phyloP scores from a whole-genome alignment of 2,329 filamentous ascomycete genomes.

The Fusarium illudens region DNA sequence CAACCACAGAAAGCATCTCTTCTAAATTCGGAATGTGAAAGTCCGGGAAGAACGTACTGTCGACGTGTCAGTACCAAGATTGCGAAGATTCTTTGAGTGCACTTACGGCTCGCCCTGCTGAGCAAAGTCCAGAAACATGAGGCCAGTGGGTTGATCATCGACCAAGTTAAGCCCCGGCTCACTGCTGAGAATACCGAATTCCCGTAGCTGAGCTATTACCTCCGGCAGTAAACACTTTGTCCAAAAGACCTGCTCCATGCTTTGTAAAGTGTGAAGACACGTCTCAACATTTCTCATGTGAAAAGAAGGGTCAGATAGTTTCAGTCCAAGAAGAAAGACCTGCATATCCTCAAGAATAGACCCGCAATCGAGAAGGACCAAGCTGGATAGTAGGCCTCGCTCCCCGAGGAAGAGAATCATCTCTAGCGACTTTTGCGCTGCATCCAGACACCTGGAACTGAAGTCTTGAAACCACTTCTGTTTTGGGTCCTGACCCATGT shows the following conservation, averaged over 20 bases:
- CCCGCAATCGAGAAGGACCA: constrained; percentile 10
- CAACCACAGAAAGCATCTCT: constrained; percentile 2
- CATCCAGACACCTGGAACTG: neutral
- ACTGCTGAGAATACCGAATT: constrained; percentile 4
- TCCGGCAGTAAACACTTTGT: constrained; percentile 9
- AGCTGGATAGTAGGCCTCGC: neutral
- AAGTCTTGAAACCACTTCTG: constrained; percentile 8
- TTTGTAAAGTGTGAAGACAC: constrained; percentile 4
- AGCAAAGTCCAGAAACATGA: constrained; percentile 9
- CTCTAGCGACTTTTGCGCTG: constrained; percentile 8
- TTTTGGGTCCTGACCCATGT: neutral
- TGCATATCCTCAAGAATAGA: constrained; percentile 16
- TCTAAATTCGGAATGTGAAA: constrained; percentile 11
- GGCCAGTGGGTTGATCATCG: neutral
- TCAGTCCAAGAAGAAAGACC: constrained; percentile 8
- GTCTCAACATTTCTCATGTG: neutral
- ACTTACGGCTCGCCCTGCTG: constrained; percentile 10
- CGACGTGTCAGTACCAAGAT: neutral
- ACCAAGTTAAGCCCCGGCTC: neutral
- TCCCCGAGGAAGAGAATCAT: constrained; percentile 4
- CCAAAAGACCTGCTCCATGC: constrained; percentile 22
- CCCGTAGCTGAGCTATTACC: constrained; percentile 10
- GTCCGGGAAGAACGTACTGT: constrained; percentile 1
- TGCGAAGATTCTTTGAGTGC: neutral
- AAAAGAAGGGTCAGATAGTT: neutral